Percentiles rank a stretch among this genome's conserved stretches.
phyloP scores from a whole-genome alignment of 2,329 filamentous ascomycete genomes.

The Purpureocillium lavendulum region DNA sequence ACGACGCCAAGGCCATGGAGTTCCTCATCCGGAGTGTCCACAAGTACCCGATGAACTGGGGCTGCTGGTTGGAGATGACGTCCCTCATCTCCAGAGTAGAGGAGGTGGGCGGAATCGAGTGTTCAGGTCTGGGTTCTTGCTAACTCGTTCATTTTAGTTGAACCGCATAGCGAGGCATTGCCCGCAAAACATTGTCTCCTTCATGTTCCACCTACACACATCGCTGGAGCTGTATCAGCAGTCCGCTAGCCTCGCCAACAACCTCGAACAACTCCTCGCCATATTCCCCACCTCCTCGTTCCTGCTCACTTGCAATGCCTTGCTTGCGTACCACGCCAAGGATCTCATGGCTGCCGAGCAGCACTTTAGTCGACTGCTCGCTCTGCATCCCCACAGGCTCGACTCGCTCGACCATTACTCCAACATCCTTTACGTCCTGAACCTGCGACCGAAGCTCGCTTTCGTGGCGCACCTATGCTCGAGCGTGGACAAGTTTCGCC shows the following conservation, averaged over 20 bases:
- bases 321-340: conserved; percentile 86
- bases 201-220: conserved; percentile 87
- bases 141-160: conserved; percentile 41
- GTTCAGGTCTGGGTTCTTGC: neutral
- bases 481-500: conserved; percentile 88
- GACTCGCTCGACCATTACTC: conserved; percentile 94
- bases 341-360: conserved; percentile 61
- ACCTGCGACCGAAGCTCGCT: conserved; percentile 77
- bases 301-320: conserved; percentile 78
- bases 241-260: conserved; percentile 63
- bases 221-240: conserved; percentile 89
- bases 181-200: conserved; percentile 84
- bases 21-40: conserved; percentile 87
- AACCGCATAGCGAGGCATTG: conserved; percentile 63
- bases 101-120: conserved; percentile 50
- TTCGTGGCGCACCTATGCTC: conserved; percentile 89
- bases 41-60: conserved; percentile 92
- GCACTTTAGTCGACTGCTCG: conserved; percentile 70
- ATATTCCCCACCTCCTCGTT: conserved; percentile 89
- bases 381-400: conserved; percentile 64
- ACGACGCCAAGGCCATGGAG: conserved; percentile 73
- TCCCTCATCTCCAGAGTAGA: conserved; percentile 71
- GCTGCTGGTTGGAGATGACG: conserved; percentile 89
- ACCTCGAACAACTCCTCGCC: conserved; percentile 66
- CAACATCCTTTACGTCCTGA: conserved; percentile 93